Evolutionary conservation across 306 rosid genomes (phyloP).

Genomic region (Sindora glabra): DNA sequence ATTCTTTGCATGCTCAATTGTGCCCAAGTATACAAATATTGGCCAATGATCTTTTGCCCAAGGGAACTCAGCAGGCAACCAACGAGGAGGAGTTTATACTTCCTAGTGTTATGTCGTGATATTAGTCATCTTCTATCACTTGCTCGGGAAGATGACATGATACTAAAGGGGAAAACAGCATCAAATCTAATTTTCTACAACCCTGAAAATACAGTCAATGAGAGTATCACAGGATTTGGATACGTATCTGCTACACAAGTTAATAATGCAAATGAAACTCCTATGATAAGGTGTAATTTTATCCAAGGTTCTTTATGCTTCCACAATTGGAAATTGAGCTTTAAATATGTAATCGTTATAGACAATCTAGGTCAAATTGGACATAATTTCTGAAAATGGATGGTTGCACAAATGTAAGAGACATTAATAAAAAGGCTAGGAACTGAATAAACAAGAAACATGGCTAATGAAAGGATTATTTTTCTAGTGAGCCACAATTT

Average conservation of each 20-base stretch:
- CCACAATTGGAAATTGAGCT: neutral
- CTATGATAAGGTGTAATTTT: neutral
- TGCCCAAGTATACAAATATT: neutral
- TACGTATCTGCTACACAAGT: neutral
- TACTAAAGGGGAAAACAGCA: neutral
- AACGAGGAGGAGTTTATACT: neutral
- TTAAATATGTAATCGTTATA: neutral
- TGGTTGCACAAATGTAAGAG: neutral
- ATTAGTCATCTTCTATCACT: neutral
- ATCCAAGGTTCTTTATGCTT: neutral
- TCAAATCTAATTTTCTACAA: neutral
- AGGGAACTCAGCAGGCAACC: neutral
- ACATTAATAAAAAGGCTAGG: neutral
- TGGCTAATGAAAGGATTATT: neutral
- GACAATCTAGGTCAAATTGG: neutral
- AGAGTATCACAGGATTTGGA: neutral
- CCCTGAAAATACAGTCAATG: neutral
- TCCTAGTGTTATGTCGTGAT: neutral
- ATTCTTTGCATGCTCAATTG: neutral
- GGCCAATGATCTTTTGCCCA: neutral
- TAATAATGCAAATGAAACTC: neutral
- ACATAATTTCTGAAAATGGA: neutral
- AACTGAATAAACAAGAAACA: neutral
- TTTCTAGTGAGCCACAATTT: neutral
- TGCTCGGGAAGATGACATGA: neutral